phyloP scores from a whole-genome alignment of 148 eudicot genomes.

The Rhododendron griersonianum region DNA sequence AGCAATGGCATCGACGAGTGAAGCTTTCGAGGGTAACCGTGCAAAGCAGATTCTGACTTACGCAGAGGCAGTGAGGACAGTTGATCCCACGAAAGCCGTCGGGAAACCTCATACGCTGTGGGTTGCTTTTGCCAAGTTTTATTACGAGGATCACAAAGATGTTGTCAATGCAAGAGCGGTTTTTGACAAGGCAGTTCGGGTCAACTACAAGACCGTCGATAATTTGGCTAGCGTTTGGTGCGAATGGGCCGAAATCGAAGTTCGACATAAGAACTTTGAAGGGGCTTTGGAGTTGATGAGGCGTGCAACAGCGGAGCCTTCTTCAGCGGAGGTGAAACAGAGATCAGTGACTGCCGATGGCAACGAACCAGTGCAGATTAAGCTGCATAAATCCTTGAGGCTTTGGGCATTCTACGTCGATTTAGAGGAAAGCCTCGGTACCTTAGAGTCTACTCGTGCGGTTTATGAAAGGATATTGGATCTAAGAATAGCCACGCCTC shows the following conservation, averaged over 20 bases:
- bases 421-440: conserved; percentile 86
- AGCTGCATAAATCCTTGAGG: conserved; percentile 72
- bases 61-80: conserved; percentile 90
- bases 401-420: conserved; percentile 93
- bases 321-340: conserved; percentile 85
- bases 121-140: conserved; percentile 94
- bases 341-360: conserved; percentile 88
- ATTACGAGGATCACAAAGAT: conserved; percentile 66
- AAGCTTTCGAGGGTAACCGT: conserved; percentile 91
- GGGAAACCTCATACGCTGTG: conserved; percentile 97
- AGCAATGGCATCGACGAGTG: conserved; percentile 93
- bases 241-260: conserved; percentile 98
- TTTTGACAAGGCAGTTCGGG: conserved; percentile 94
- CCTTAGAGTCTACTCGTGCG: conserved; percentile 79
- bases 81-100: conserved; percentile 89
- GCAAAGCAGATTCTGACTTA: conserved; percentile 79
- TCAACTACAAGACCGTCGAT: conserved; percentile 77
- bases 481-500: conserved; percentile 90
- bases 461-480: conserved; percentile 92
- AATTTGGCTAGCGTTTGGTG: conserved; percentile 95
- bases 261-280: conserved; percentile 64
- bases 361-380: conserved; percentile 89
- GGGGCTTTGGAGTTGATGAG: conserved; percentile 84
- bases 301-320: conserved; percentile 93
- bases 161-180: conserved; percentile 78